phyloP scores from a whole-genome alignment of 768 basidiomycete genomes.

The Suillus subaureus region DNA sequence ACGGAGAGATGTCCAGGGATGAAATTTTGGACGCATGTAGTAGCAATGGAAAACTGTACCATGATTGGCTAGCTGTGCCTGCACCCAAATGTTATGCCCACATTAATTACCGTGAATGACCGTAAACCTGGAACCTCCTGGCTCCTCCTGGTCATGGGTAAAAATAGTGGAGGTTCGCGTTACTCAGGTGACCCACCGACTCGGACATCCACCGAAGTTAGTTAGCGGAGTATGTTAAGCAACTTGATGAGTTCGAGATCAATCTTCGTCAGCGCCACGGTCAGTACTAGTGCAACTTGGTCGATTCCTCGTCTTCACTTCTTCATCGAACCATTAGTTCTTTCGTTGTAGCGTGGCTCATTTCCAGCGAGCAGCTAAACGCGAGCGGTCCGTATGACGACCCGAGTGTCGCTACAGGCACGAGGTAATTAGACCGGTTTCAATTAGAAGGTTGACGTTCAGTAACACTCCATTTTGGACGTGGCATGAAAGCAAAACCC shows the following conservation, averaged over 20 bases:
- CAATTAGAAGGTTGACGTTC: not conserved
- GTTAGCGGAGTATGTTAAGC: not conserved
- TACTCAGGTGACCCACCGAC: not conserved
- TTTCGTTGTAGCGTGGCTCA: not conserved
- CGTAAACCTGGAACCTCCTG: not conserved
- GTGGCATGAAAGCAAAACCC: not conserved
- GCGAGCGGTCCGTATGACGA: not conserved
- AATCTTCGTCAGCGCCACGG: not conserved
- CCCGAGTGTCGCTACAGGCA: conserved; percentile 6
- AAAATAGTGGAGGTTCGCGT: not conserved
- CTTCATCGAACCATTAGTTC: not conserved
- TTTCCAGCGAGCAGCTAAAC: not conserved
- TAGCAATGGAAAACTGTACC: not conserved
- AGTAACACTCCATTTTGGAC: not conserved
- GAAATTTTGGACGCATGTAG: not conserved
- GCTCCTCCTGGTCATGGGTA: not conserved
- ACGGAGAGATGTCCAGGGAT: not conserved
- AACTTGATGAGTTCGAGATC: not conserved
- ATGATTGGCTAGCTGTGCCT: not conserved
- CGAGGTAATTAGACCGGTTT: not conserved
- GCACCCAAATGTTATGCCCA: not conserved
- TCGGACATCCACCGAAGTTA: not conserved
- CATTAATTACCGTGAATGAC: conserved; percentile 4
- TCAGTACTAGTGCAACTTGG: too few relatives aligned
- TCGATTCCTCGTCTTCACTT: not conserved